phyloP scores from a whole-genome alignment of 73 alveolate genomes.

The Paramecium biaurelia region DNA sequence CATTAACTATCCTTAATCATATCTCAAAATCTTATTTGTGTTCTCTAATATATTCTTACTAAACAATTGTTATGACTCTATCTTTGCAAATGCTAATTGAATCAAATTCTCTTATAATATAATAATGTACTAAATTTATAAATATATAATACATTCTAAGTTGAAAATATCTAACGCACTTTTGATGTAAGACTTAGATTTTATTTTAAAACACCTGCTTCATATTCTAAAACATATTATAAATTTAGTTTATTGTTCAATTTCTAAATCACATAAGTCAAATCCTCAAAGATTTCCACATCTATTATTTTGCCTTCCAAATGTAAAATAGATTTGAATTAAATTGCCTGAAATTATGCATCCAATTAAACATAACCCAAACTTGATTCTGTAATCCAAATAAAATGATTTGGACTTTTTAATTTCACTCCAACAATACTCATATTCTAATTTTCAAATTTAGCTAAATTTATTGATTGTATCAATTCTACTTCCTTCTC shows the following conservation, averaged over 20 bases:
- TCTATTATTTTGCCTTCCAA: conserved; percentile 5
- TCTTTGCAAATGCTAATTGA: conserved; percentile 42
- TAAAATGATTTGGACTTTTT: not conserved
- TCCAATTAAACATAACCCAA: not conserved
- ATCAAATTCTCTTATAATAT: conserved; percentile 23
- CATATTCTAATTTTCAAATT: not conserved
- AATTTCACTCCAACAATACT: not conserved
- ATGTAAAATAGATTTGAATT: not conserved
- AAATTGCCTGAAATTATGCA: not conserved
- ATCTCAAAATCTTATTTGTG: not conserved
- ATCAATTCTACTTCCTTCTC: not conserved
- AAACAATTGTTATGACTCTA: not conserved
- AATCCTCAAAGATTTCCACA: not conserved
- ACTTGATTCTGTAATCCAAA: not conserved
- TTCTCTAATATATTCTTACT: not conserved
- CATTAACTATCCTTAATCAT: not conserved
- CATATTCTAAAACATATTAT: conserved; percentile 6
- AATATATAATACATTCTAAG: not conserved
- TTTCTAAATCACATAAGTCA: not conserved
- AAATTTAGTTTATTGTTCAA: not conserved
- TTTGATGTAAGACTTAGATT: not conserved
- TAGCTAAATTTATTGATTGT: not conserved
- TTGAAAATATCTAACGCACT: not conserved
- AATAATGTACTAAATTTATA: not conserved
- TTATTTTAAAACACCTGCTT: not conserved